Evolutionary conservation across 805 yeast species (phyloP).

Genomic region (Suhomyces faveliae): DNA sequence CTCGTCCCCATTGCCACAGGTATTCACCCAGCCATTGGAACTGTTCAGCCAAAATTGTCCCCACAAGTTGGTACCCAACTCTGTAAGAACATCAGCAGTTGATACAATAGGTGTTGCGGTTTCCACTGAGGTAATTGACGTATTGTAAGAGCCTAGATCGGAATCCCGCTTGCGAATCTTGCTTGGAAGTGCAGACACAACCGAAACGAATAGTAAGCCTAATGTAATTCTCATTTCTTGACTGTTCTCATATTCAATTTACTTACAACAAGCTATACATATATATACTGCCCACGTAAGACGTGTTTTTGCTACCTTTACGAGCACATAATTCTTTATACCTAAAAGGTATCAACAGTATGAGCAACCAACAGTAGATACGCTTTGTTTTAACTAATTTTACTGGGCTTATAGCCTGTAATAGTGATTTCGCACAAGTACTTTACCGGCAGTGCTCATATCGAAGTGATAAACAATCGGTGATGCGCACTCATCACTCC

Average conservation of each 20-base stretch:
- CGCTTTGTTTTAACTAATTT: background rate
- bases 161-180: background rate
- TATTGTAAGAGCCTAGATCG: background rate
- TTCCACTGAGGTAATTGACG: background rate
- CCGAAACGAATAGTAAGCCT: background rate
- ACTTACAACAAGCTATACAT: background rate
- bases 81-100: background rate
- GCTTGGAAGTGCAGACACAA: slow-evolving; percentile 1
- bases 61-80: slow-evolving; percentile 9
- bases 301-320: background rate
- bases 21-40: slow-evolving; percentile 14
- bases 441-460: background rate
- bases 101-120: slow-evolving; percentile 1
- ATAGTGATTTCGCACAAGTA: background rate
- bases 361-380: background rate
- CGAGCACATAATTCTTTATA: background rate
- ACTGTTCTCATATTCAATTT: background rate
- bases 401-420: background rate
- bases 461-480: background rate
- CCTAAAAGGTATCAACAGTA: background rate
- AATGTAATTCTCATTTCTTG: background rate
- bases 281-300: too few species aligned
- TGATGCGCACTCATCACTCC: background rate
- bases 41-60: slow-evolving; percentile 12
- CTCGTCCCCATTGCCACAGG: slow-evolving; percentile 9